Percentiles rank a stretch among this genome's conserved stretches.
Conservation (phyloP, 257 asterid genomes). For the Nicotiana benthamiana region DNA sequence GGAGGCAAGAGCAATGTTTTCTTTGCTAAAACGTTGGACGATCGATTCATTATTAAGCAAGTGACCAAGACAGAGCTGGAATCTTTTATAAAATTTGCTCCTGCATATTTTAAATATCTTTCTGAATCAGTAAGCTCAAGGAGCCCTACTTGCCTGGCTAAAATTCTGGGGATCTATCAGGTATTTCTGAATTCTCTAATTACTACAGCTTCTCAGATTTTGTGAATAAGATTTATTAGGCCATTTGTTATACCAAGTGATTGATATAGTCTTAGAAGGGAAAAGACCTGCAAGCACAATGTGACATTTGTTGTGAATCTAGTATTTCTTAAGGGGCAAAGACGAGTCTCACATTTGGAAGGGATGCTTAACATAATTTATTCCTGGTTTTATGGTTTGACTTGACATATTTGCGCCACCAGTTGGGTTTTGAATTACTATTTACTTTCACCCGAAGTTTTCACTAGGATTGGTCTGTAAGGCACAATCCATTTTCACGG, state of each 20-base stretch:
- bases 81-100: conserved; percentile 88
- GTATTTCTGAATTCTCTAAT: conserved; percentile 29
- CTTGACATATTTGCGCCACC: background rate
- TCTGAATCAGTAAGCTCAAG: conserved; percentile 63
- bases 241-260: background rate
- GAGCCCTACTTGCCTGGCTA: conserved; percentile 90
- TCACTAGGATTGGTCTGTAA: background rate
- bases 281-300: background rate
- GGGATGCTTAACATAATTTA: background rate
- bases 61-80: conserved; percentile 98
- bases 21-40: conserved; percentile 92
- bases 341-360: background rate
- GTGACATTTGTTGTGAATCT: background rate
- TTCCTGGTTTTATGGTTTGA: background rate
- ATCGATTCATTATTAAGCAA: conserved; percentile 87
- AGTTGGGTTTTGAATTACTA: background rate
- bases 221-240: background rate
- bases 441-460: conserved; percentile 1
- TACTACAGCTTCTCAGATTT: background rate
- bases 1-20: conserved; percentile 98
- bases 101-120: conserved; percentile 75
- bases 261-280: background rate
- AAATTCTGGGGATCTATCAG: conserved; percentile 95
- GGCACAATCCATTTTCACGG: background rate
- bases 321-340: background rate